Evolutionary conservation across 345 rosid genomes (phyloP), one percentile per base, ranked within the genome.

Genomic region (Dimocarpus longan): DNA sequence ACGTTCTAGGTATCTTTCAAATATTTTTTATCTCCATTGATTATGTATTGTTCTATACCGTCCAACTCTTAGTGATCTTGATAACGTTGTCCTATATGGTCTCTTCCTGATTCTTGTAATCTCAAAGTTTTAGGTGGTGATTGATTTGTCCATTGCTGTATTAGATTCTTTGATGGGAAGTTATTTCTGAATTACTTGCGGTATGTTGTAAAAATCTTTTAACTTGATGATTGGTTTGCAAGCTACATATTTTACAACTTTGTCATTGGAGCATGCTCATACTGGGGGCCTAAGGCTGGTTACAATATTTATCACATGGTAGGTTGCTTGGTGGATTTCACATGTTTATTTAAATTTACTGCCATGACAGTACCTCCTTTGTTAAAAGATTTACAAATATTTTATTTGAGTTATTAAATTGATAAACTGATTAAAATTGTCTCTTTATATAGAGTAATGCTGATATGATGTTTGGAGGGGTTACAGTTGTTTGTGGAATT

Each of bases 231-330:
- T 66, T 76, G 12, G 62, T 67, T 82, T 74, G 73, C 82, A 93
- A 95, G 97, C 66, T 96, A 96, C 85, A 82, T 93, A 62, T 82
- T 92, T 3, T 96, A 96, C 93, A 96, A 90, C 85, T 96, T 96
- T 77, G 98, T 96, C 28, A 87, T 94, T 42, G 98, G 98, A 76
- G 98, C 99, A 67, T 96, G 94, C 87, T 93, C 99, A 6, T 96
- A 93, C 75, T 96, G 99, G 99, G 98, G 98, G 7, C 99, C 98
- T 43, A 96, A 96, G 88, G 99, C 98, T 73, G 99, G 98, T 74
- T 88, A 89, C 78, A 93, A 89, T 74, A 96, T 96, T 75, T 96
- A 96, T 85, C 85, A 94, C 60, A 94, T 96, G 99, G 97, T 93
- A 86, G 70, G 21, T 22, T 62, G 73, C 15, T 66, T 3, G 28